These are phyloP conservation scores for Zoysia pacifica DNA, from an alignment of 176 grass and related monocot species.

Conservation along the genomic window DNA sequence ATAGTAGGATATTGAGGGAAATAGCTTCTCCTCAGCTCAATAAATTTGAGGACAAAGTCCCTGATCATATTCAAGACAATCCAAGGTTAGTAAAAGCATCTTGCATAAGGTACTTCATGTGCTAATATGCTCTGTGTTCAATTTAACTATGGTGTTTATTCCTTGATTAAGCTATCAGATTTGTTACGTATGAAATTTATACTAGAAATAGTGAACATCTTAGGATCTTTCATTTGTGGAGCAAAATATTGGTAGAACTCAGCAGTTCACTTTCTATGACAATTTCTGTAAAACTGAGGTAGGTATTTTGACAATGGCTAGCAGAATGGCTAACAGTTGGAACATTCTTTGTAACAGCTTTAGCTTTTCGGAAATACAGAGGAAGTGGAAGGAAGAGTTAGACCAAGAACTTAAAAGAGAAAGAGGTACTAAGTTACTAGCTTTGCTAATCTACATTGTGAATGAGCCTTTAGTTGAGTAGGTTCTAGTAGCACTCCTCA, in stretches of 20 bases:
- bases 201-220: neutral
- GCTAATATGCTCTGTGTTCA: neutral
- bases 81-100: conserved; percentile 51
- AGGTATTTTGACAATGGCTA: neutral
- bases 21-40: conserved; percentile 61
- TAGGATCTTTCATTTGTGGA: neutral
- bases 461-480: too few relatives aligned
- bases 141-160: conserved; percentile 10
- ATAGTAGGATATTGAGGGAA: conserved; percentile 64
- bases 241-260: neutral
- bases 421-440: conserved; percentile 55
- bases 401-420: conserved; percentile 78
- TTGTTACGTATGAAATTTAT: conserved; percentile 3
- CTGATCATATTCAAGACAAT: conserved; percentile 51
- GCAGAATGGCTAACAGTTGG: conserved; percentile 12
- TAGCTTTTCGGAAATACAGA: conserved; percentile 54
- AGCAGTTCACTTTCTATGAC: conserved; percentile 10
- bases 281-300: neutral
- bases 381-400: conserved; percentile 90
- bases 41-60: conserved; percentile 44
- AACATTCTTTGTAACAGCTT: conserved; percentile 38
- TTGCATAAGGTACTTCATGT: neutral
- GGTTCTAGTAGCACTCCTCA: too few relatives aligned
- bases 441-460: neutral
- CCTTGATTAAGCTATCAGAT: neutral